Base-by-base conservation (phyloP, 108 stramenopile genomes). In the Nitzschia inconspicua region DNA sequence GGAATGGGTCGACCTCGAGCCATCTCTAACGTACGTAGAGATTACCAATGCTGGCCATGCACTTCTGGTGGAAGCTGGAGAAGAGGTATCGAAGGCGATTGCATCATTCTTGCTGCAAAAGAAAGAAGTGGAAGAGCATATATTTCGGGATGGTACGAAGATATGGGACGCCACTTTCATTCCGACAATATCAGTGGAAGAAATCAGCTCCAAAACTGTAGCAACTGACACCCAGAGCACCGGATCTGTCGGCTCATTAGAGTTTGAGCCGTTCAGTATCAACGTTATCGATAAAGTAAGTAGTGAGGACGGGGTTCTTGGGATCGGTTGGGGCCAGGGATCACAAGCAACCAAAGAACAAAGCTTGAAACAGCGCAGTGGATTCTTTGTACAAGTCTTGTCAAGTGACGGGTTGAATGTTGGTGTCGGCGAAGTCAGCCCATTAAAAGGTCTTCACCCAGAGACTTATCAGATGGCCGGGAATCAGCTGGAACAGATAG, bases 351-450 rank as follows among this genome's bases (percentile, higher is more conserved):
- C 34, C 26, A 67, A 56, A 34, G 59, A 62, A 28, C 47, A 62
- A 23, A 69, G 68, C 39, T 14, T 63, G 8, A 39, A 43, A 20
- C 46, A 70, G 46, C 66, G 87, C 48, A 46, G 56, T 40, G 91
- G 91, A 14, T 75, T 89, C 31, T 68, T 92, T 31, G 43, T 92
- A n/a, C 78, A 86, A 27, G 44, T 92, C 4, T 70, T 80, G n/a
- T 73, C 79, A 23, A 58, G 43, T 5, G 79, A 83, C 66, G 79
- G 79, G 2, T 49, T 49, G 47, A 44, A 71, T 13, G 82, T 86
- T 19, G 89, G 88, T n/a, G 49, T 94, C 14, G 93, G 93, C 39
- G 93, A 94, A 70, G 77, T 86, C 0, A 76, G 84, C 18, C 89
- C 93, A 18, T 66, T 91, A 3, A 35, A 37, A 16, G 88, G 88